phyloP scores from a whole-genome alignment of 345 rosid genomes.

The Chamaenerion angustifolium region DNA sequence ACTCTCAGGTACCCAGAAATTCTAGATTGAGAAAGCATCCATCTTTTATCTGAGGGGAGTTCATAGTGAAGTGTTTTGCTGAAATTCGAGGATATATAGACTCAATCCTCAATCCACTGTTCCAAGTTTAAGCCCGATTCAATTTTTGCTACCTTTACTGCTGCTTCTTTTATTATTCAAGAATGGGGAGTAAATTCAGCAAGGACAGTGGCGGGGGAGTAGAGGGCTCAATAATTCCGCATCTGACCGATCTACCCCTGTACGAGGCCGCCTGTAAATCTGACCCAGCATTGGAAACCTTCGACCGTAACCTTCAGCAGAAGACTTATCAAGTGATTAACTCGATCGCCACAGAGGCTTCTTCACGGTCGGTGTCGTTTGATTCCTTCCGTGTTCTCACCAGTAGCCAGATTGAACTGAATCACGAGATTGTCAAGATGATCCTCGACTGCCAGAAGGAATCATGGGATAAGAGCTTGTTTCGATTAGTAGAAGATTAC shows the following conservation, averaged over 20 bases:
- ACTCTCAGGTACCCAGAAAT: constrained; percentile 4
- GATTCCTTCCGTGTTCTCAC: constrained; percentile 20
- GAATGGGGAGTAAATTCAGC: constrained; percentile 4
- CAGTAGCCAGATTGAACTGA: constrained; percentile 45
- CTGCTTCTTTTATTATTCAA: not conserved
- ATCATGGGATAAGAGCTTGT: constrained; percentile 53
- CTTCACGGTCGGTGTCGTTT: constrained; percentile 34
- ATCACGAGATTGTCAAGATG: constrained; percentile 50
- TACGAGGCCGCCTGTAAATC: constrained; percentile 56
- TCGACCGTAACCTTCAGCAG: constrained; percentile 37
- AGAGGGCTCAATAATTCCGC: constrained; percentile 11
- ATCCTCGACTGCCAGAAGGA: constrained; percentile 47
- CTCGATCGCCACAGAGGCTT: constrained; percentile 39
- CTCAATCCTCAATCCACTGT: not conserved
- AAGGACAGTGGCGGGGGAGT: not conserved
- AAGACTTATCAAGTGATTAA: constrained; percentile 48
- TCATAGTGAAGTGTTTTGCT: not conserved
- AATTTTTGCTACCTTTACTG: not conserved
- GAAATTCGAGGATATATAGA: not conserved
- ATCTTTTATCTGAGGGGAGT: not conserved
- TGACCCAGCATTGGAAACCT: constrained; percentile 49
- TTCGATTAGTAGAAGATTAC: constrained; percentile 44
- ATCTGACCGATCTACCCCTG: constrained; percentile 28
- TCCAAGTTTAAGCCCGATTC: not conserved
- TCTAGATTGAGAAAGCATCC: constrained; percentile 1